Percentiles rank a stretch among this genome's conserved stretches.
Evolutionary conservation across 257 asterid genomes (phyloP).

Genomic region (Salvia rosmarinus): DNA sequence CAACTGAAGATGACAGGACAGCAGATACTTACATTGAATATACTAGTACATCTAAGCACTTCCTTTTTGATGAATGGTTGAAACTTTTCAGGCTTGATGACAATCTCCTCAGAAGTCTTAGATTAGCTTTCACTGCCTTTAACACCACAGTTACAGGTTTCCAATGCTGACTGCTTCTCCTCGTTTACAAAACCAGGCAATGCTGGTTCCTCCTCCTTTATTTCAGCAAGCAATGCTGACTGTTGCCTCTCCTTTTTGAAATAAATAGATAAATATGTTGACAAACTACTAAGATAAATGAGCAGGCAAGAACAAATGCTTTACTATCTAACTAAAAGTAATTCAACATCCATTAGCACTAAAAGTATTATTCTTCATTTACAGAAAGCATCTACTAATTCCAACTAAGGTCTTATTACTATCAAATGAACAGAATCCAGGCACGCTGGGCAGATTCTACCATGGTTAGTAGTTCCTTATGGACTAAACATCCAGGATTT

Average conservation of each 20-base stretch:
- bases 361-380: background rate
- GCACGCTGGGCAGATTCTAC: background rate
- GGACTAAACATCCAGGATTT: background rate
- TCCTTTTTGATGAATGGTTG: constrained; percentile 88
- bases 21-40: constrained; percentile 58
- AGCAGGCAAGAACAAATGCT: constrained; percentile 8
- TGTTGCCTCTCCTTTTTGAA: constrained; percentile 60
- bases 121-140: constrained; percentile 48
- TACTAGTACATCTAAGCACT: constrained; percentile 65
- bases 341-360: constrained; percentile 18
- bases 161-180: constrained; percentile 40
- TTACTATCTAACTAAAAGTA: background rate
- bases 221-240: constrained; percentile 32
- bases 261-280: constrained; percentile 23
- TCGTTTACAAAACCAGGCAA: constrained; percentile 47
- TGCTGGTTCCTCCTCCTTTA: constrained; percentile 35
- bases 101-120: constrained; percentile 52
- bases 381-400: background rate
- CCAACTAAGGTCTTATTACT: background rate
- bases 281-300: constrained; percentile 29
- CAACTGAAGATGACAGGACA: constrained; percentile 15
- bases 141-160: constrained; percentile 65
- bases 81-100: constrained; percentile 45
- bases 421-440: constrained; percentile 9
- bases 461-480: background rate